phyloP scores from a whole-genome alignment of 2,329 filamentous ascomycete genomes.

The Kalaharituber pfeilii region DNA sequence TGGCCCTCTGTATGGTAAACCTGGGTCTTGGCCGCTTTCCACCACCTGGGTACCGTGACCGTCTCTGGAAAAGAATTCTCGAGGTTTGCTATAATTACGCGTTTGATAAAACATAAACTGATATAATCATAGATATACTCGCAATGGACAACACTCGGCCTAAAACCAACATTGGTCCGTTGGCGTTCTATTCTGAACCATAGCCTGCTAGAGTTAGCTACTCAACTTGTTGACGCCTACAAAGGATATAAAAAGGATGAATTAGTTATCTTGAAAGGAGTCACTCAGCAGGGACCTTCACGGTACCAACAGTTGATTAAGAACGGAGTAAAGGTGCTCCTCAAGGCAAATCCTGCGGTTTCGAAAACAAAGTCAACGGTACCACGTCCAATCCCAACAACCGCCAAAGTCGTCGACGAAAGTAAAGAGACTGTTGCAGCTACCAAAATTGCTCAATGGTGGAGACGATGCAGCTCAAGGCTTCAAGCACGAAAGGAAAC shows the following conservation, averaged over 20 bases:
- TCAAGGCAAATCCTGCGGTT: neutral
- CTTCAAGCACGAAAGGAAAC: neutral
- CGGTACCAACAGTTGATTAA: neutral
- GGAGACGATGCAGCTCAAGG: neutral
- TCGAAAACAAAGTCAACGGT: neutral
- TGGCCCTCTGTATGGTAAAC: too few species aligned
- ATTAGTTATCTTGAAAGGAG: neutral
- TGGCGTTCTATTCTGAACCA: neutral
- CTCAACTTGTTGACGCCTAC: neutral
- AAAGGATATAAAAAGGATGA: neutral
- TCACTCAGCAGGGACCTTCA: neutral
- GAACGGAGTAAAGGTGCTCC: neutral
- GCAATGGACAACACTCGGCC: too few species aligned
- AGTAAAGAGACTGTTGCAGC: neutral
- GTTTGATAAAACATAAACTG: too few species aligned
- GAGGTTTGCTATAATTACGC: too few species aligned
- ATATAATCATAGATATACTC: too few species aligned
- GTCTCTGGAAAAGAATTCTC: too few species aligned
- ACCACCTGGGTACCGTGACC: too few species aligned
- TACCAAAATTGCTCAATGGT: neutral
- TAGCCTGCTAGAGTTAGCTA: neutral
- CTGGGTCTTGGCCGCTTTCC: too few species aligned
- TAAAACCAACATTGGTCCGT: neutral
- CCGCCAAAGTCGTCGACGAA: neutral
- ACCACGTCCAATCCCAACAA: too few species aligned